Base-by-base conservation (phyloP, 2,329 filamentous ascomycete species). In the Volutella citrinella region DNA sequence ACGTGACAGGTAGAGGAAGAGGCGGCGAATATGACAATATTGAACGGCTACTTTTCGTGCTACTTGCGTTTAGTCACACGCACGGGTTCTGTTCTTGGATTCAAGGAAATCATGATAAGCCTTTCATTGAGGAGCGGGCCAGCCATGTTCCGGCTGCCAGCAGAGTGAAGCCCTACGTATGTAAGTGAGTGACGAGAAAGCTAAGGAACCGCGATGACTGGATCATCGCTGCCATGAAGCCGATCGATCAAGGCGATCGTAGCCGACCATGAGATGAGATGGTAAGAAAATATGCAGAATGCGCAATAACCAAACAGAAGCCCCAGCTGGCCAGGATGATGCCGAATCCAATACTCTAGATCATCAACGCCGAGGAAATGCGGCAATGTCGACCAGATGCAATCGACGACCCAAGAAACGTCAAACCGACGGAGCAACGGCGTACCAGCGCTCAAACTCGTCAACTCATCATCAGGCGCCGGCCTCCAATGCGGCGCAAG, bases 401-500 rank as follows among this genome's bases (percentile, higher is more conserved):
- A 34, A 46, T 19, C 14, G 19, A n/a, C 13, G 20, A n/a, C n/a
- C 34, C 32, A 23, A 41, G 31, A 34, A 48, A 50, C 22, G 28
- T 38, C 30, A 30, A 40, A 26, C 28, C 32, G 44, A 40, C 42
- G 43, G 17, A 40, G 32, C 37, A 40, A 33, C 38, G 43, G 46
- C 42, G 39, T 43, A 33, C 44, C 46, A 45, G 44, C 48, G 45
- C 48, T 27, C 28, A 17, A 34, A 26, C 12, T 30, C 31, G 13
- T 37, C 11, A 28, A 8, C 27, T 27, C 10, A 26, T 19, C 16
- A 15, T 42, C 46, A 54, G 27, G 18, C 49, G 51, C 11, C 56
- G 50, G 21, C 54, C 55, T 10, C 65, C 62, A 15, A 70, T 63
- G 14, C 66, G 65, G 15, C 63, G 62, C 16, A 63, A 52, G 29